phyloP scores from a whole-genome alignment of 768 basidiomycete species.

The Mycena leptocephala region DNA sequence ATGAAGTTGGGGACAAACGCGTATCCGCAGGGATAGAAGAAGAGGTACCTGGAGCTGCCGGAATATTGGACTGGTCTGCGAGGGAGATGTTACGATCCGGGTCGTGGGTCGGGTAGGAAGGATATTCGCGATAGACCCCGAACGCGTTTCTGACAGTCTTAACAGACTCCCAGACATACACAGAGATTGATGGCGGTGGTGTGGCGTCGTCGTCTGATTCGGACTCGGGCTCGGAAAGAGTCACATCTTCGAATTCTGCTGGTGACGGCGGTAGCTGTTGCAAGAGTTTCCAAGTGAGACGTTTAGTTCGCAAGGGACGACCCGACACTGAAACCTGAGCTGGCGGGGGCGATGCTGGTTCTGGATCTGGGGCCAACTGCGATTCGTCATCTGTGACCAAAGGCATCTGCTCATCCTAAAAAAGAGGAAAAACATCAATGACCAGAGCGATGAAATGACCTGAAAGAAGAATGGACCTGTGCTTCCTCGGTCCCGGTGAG shows the following conservation, averaged over 20 bases:
- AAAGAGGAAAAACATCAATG: too few species aligned
- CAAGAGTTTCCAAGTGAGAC: constrained; percentile 16
- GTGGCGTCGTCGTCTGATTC: not conserved
- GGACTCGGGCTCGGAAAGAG: not conserved
- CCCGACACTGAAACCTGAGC: not conserved
- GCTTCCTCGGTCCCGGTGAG: too few species aligned
- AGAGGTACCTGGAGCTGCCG: not conserved
- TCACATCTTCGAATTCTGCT: not conserved
- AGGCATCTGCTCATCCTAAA: not conserved
- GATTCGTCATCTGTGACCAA: not conserved
- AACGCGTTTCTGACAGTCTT: constrained; percentile 23
- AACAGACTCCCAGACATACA: constrained; percentile 12
- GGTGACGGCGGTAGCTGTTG: constrained; percentile 9
- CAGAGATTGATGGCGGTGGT: not conserved
- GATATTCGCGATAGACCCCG: constrained; percentile 35
- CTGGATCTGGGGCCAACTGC: not conserved
- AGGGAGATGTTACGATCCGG: constrained; percentile 24
- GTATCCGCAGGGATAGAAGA: not conserved
- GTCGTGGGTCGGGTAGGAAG: constrained; percentile 25
- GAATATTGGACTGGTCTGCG: constrained; percentile 6
- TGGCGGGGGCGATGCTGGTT: not conserved
- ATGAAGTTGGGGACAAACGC: not conserved
- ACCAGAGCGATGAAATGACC: too few species aligned
- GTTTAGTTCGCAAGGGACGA: not conserved
- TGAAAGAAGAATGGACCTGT: too few species aligned